Base-by-base conservation (phyloP, 2,329 filamentous ascomycete genomes). In the Exophiala aquamarina region DNA sequence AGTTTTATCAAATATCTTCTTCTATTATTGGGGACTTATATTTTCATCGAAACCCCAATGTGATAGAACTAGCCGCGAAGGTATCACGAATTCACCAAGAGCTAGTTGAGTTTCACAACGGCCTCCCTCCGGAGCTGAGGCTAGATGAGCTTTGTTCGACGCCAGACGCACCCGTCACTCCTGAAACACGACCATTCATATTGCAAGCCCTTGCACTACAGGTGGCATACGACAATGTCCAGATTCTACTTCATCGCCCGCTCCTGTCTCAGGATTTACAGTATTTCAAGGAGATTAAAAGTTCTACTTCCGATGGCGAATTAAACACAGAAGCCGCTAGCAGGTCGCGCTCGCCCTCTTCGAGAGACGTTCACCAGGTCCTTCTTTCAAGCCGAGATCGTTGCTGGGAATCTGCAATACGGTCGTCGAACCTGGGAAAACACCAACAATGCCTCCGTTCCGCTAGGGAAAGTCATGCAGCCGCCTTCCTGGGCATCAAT, bases 401-500 rank as follows among this genome's bases (percentile, higher is more conserved):
- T 8, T 54, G 51, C 34, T 50, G 47, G 44, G 47, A 54, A 13
- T 50, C 51, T 8, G 51, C 51, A 14, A 50, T 54, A 19, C 35
- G 47, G 8, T 48, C 51, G 19, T 54, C 51, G 4, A 50, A 40
- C 13, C 36, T 54, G 3, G 51, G 51, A 15, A 20, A 35, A n/a
- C 48, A 50, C 20, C 47, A 43, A 3, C 44, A 47, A 32, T 47
- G 41, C 23, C 32, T 54, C 28, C 26, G 32, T 11, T 42, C 40
- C 5, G 69, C 70, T 3, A 67, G 63, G 0, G 66, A 70, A 13
- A 72, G 65, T n/a, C 70, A 74, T 49, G 59, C 71, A 4, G 67
- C 70, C 4, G 66, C 70, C 4, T 73, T 73, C 45, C 56, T 73
- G 14, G 71, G 67, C 2, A 71, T 73, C 51, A 73, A 73, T 44